Conservation (phyloP, 176 grass and related monocot genomes). For the Oryza coarctata region DNA sequence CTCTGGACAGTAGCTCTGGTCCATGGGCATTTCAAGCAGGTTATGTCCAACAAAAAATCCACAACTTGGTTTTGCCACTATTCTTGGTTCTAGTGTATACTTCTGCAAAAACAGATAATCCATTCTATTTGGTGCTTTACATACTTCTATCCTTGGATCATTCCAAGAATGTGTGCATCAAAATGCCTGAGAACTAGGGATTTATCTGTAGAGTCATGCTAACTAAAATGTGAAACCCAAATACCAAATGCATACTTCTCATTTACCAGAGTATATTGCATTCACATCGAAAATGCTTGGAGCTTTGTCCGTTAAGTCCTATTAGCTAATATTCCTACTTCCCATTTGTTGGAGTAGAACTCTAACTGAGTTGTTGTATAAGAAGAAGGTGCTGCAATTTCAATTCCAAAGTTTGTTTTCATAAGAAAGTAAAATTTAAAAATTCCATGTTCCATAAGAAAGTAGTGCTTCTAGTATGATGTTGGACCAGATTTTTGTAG, state of each 20-base stretch:
- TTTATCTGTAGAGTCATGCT: background rate
- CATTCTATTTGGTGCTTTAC: background rate
- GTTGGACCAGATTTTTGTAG: background rate
- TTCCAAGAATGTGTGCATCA: background rate
- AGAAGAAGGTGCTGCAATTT: slow-evolving; percentile 8
- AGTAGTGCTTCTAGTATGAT: background rate
- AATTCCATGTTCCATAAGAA: background rate
- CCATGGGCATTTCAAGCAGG: slow-evolving; percentile 98
- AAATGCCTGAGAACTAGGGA: background rate
- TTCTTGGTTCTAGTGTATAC: slow-evolving; percentile 17
- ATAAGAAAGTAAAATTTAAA: background rate
- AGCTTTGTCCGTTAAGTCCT: background rate
- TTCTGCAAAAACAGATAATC: slow-evolving; percentile 9
- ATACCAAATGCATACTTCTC: background rate
- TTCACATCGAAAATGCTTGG: background rate
- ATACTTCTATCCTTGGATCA: background rate
- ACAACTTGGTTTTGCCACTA: background rate
- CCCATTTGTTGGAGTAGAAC: slow-evolving; percentile 1
- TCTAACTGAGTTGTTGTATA: background rate
- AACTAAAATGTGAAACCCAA: background rate
- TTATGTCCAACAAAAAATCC: slow-evolving; percentile 26
- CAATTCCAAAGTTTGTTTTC: slow-evolving; percentile 3
- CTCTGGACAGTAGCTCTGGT: slow-evolving; percentile 92
- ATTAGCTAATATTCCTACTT: background rate
- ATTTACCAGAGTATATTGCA: slow-evolving; percentile 13